These are phyloP conservation scores for Boletus pseudopeckii DNA, from an alignment of 768 basidiomycete genomes.

Conservation along the genomic window DNA sequence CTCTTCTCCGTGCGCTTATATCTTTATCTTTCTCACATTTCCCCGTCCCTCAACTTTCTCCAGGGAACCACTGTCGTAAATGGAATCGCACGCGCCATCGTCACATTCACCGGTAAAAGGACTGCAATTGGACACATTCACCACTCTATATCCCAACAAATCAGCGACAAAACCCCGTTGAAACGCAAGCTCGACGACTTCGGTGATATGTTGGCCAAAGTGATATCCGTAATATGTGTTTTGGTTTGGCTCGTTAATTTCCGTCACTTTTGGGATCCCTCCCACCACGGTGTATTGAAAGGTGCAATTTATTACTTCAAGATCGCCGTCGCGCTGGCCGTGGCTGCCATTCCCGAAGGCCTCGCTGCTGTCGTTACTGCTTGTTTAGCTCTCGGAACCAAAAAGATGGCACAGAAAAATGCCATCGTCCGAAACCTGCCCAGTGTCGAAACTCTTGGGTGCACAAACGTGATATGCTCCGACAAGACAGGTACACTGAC, in stretches of 20 bases:
- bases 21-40: not conserved
- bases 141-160: conserved; percentile 90
- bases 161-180: conserved; percentile 92
- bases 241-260: conserved; percentile 98
- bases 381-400: conserved; percentile 92
- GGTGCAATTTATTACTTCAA: conserved; percentile 99
- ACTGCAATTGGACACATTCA: conserved; percentile 98
- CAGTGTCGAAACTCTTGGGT: conserved; percentile 94
- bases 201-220: conserved; percentile 95
- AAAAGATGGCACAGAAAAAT: conserved; percentile 99
- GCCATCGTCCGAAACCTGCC: conserved; percentile 96
- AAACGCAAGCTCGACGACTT: conserved; percentile 99
- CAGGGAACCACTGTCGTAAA: conserved; percentile 97
- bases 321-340: conserved; percentile 97
- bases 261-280: conserved; percentile 93
- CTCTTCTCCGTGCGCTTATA: conserved; percentile 72
- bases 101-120: conserved; percentile 78
- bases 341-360: conserved; percentile 97
- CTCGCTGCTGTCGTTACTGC: conserved; percentile 98
- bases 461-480: conserved; percentile 97
- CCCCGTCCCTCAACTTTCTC: not conserved
- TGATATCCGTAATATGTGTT: conserved; percentile 94
- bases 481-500: conserved; percentile 98
- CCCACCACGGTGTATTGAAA: conserved; percentile 85
- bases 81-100: conserved; percentile 83